Percentiles rank a stretch among this genome's conserved stretches.
Evolutionary conservation across 352 stramenopile species (phyloP).

Genomic region (Phytophthora cryptogea): DNA sequence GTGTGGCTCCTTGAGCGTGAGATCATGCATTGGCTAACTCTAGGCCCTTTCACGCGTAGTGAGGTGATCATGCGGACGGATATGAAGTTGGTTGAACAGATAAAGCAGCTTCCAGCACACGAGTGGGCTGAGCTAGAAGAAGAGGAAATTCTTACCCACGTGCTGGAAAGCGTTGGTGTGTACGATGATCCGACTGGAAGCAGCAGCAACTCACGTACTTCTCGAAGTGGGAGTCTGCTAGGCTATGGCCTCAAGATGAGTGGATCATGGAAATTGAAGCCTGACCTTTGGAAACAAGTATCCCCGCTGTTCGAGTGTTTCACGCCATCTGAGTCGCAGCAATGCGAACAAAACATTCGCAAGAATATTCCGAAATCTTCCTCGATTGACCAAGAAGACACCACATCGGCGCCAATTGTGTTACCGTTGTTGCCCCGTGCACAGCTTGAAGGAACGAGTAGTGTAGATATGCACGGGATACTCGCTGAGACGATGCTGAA

Average conservation of each 20-base stretch:
- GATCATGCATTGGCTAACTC: constrained; percentile 77
- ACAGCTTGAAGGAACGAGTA: constrained; percentile 13
- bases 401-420: constrained; percentile 10
- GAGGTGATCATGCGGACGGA: constrained; percentile 69
- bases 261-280: constrained; percentile 65
- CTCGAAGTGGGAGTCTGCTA: constrained; percentile 35
- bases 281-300: constrained; percentile 55
- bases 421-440: constrained; percentile 41
- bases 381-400: constrained; percentile 8
- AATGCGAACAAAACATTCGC: constrained; percentile 76
- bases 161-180: constrained; percentile 62
- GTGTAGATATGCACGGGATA: constrained; percentile 36
- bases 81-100: constrained; percentile 75
- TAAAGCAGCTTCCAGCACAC: constrained; percentile 60
- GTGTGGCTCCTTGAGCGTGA: constrained; percentile 68
- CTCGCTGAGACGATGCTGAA: constrained; percentile 54
- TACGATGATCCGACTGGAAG: constrained; percentile 54
- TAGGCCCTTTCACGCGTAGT: constrained; percentile 70
- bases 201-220: constrained; percentile 20
- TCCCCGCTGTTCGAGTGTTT: constrained; percentile 81
- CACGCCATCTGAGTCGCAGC: constrained; percentile 69
- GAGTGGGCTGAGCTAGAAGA: constrained; percentile 69
- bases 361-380: constrained; percentile 37
- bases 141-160: constrained; percentile 76
- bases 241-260: constrained; percentile 76